Evolutionary conservation across 106 monocot genomes (phyloP), one percentile per base, ranked within the genome.

Genomic region (Alisma plantagoaquatica): DNA sequence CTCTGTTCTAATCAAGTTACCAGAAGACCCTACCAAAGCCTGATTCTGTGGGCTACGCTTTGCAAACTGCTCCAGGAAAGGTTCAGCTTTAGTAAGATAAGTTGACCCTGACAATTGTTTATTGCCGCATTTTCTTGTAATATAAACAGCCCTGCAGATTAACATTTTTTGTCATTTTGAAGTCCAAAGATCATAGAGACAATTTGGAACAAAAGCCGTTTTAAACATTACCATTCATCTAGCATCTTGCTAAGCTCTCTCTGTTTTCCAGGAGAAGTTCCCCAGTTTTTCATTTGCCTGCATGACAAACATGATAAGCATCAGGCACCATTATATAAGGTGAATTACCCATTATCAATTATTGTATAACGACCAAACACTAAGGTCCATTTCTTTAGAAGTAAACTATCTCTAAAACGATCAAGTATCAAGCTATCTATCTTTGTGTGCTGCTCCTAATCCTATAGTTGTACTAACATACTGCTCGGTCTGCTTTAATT

Each of bases 171-270:
- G n/a, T n/a, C n/a, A n/a, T n/a, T n/a, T n/a, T n/a, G n/a, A n/a
- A n/a, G n/a, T n/a, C n/a, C n/a, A n/a, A n/a, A n/a, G n/a, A n/a
- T n/a, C n/a, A n/a, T n/a, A n/a, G n/a, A n/a, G n/a, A n/a, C n/a
- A n/a, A n/a, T n/a, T n/a, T n/a, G n/a, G n/a, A n/a, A n/a, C n/a
- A n/a, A n/a, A n/a, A n/a, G n/a, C n/a, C n/a, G n/a, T n/a, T n/a
- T n/a, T n/a, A n/a, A n/a, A n/a, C n/a, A 38, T 41, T 85, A 98
- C 98, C 98, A 98, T 73, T 98, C 85, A 53, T 98, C 98, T 62
- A 98, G 53, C 90, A 98, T 79, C 79, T 81, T 82, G 69, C 74
- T 74, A 29, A 98, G 80, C 33, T 90, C 71, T 45, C 49, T 79
- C 69, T 98, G 85, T 62, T 98, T 98, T 31, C 28, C 60, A 56